These are phyloP conservation scores for Exophiala aquamarina DNA, from an alignment of 2,329 filamentous ascomycete genomes.

Conservation along the genomic window DNA sequence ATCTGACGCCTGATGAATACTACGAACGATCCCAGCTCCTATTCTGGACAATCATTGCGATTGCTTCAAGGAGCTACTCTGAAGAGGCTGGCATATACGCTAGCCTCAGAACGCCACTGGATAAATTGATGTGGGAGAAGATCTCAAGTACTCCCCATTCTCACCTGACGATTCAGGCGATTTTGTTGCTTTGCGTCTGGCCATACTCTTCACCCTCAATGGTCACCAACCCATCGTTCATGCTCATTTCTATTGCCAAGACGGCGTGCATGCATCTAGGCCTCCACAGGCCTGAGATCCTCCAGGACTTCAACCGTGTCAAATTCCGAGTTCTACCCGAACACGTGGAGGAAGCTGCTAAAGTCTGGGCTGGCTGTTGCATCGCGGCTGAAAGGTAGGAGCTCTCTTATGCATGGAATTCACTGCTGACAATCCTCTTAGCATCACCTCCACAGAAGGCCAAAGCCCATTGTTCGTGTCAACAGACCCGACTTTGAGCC, in stretches of 20 bases:
- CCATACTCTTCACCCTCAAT: slow-evolving; percentile 27
- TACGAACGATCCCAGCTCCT: slow-evolving; percentile 58
- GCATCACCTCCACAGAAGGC: slow-evolving; percentile 6
- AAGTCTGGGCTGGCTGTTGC: slow-evolving; percentile 25
- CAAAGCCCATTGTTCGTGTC: slow-evolving; percentile 6
- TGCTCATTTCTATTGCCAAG: slow-evolving; percentile 19
- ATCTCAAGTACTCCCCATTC: slow-evolving; percentile 5
- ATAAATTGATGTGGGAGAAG: slow-evolving; percentile 9
- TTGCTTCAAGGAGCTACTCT: slow-evolving; percentile 60
- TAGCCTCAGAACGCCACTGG: slow-evolving; percentile 1
- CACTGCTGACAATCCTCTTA: neutral
- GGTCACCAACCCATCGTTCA: slow-evolving; percentile 16
- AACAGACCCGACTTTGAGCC: slow-evolving; percentile 3
- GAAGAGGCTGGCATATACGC: slow-evolving; percentile 2
- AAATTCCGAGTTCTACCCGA: slow-evolving; percentile 14
- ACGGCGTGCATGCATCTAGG: slow-evolving; percentile 23
- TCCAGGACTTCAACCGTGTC: slow-evolving; percentile 26
- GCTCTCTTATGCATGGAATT: slow-evolving; percentile 3
- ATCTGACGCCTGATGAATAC: slow-evolving; percentile 55
- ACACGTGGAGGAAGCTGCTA: slow-evolving; percentile 19
- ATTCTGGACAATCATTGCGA: slow-evolving; percentile 65
- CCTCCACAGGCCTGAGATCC: slow-evolving; percentile 24
- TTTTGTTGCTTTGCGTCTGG: slow-evolving; percentile 25
- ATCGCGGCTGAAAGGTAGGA: slow-evolving; percentile 15
- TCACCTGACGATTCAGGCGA: slow-evolving; percentile 11